phyloP scores from a whole-genome alignment of 208 protist species.

The Perkinsela sp. region DNA sequence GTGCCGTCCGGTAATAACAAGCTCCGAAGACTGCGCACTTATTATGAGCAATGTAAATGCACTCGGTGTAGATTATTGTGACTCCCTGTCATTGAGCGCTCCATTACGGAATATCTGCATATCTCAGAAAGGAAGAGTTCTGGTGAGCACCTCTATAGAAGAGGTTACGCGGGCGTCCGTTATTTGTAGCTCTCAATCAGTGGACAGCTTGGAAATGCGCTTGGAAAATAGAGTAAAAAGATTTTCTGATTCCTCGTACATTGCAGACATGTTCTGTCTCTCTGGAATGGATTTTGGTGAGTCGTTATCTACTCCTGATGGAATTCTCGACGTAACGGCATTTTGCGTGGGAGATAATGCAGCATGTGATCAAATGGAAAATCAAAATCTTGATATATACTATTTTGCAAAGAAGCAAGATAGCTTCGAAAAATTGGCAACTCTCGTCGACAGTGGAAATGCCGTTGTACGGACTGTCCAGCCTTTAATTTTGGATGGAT shows the following conservation, averaged over 20 bases:
- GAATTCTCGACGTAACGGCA: not conserved
- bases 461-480: not conserved
- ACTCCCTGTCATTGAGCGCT: not conserved
- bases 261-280: not conserved
- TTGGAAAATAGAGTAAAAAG: not conserved
- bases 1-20: not conserved
- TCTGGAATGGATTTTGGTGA: not conserved
- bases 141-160: not conserved
- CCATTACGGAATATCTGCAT: not conserved
- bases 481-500: too few species aligned
- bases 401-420: not conserved
- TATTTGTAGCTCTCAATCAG: too few species aligned
- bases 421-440: not conserved
- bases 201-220: not conserved
- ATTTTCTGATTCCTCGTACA: not conserved
- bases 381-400: not conserved
- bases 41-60: not conserved
- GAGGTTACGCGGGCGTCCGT: too few species aligned
- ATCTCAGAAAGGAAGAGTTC: not conserved
- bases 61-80: not conserved
- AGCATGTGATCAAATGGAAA: not conserved
- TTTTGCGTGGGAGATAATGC: not conserved
- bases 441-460: not conserved
- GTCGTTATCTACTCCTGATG: not conserved
- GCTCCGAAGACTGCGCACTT: not conserved